Conservation (phyloP, 495 filamentous ascomycete species). For the Penicillium cinerascens region DNA sequence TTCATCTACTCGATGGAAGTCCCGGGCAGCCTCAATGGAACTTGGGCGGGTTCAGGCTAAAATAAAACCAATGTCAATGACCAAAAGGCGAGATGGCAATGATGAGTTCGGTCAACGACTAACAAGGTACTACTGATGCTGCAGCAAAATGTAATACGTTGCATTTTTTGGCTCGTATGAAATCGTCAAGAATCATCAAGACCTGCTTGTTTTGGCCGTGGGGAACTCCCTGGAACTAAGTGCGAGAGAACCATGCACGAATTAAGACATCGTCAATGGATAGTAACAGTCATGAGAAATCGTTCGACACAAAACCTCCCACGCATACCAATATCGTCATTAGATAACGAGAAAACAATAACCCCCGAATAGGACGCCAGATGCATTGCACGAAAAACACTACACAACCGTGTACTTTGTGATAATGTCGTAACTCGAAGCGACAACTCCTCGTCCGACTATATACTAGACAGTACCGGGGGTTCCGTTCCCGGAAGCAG, state of each 20-base stretch:
- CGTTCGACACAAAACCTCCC: neutral
- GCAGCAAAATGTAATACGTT: neutral
- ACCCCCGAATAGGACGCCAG: slow-evolving; percentile 3
- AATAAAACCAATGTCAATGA: no score
- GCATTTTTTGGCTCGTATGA: neutral
- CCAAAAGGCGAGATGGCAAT: neutral
- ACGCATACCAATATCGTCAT: slow-evolving; percentile 1
- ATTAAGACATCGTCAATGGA: slow-evolving; percentile 2
- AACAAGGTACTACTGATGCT: neutral
- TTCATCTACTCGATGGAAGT: no score
- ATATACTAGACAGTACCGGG: neutral
- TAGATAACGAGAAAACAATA: slow-evolving; percentile 3
- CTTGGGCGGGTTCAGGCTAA: no score
- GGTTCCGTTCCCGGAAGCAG: slow-evolving; percentile 7
- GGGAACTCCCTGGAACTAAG: neutral
- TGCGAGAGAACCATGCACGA: slow-evolving; percentile 5
- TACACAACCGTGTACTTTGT: neutral
- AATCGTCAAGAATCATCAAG: slow-evolving; percentile 5
- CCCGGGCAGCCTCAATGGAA: no score
- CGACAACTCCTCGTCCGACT: neutral
- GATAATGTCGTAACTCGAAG: neutral
- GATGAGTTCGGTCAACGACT: no score
- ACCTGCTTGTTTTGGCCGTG: slow-evolving; percentile 10
- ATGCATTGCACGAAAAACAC: slow-evolving; percentile 3
- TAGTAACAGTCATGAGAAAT: neutral